phyloP scores from a whole-genome alignment of 495 filamentous ascomycete species.

The Friedmanniomyces simplex region DNA sequence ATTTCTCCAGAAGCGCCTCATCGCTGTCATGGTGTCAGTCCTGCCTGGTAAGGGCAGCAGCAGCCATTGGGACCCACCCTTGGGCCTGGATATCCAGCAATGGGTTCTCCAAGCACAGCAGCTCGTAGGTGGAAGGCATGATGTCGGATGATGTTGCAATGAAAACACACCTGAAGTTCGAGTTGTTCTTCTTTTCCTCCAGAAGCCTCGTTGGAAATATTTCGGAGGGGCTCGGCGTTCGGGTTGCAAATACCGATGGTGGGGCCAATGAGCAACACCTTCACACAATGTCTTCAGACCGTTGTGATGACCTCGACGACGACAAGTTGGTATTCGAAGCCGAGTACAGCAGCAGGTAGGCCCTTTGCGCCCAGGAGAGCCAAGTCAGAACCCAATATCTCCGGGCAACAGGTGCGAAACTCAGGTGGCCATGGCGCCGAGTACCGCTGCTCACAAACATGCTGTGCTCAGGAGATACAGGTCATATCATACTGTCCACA shows the following conservation, averaged over 20 bases:
- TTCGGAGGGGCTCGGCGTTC: neutral
- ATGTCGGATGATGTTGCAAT: neutral
- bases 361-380: no score
- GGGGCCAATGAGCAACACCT: neutral
- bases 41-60: neutral
- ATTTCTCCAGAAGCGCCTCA: conserved; percentile 75
- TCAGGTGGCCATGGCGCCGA: no score
- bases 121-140: conserved; percentile 43
- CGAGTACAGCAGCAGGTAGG: no score
- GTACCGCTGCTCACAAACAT: no score
- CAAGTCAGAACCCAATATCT: no score
- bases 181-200: neutral
- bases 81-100: conserved; percentile 91
- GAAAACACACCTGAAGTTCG: no score
- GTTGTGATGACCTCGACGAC: no score
- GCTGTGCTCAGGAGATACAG: no score
- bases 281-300: neutral
- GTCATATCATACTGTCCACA: no score
- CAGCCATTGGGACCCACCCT: conserved; percentile 38
- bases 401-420: no score
- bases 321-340: no score
- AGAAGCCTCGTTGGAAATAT: neutral
- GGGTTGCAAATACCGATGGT: neutral
- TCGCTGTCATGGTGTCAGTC: conserved; percentile 37
- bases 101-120: conserved; percentile 92